phyloP scores from a whole-genome alignment of 1,284 basidiomycete species.

The Boletus holoroseus region DNA sequence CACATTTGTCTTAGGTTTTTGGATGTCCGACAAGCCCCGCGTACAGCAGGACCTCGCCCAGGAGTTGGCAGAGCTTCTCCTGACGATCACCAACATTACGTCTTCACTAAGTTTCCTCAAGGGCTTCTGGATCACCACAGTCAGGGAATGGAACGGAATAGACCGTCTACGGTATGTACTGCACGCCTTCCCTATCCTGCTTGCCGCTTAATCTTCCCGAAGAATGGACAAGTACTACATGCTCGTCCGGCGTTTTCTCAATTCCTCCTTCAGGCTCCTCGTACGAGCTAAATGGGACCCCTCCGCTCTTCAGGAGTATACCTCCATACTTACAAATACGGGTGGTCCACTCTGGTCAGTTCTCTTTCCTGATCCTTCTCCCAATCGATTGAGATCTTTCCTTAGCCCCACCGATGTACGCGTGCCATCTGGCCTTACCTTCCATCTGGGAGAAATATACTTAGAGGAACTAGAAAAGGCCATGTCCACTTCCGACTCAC shows the following conservation, averaged over 20 bases:
- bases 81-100: conserved; percentile 57
- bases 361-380: background rate
- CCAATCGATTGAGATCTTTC: conserved; percentile 4
- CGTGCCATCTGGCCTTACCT: conserved; percentile 75
- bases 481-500: conserved; percentile 29
- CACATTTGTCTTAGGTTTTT: conserved; percentile 64
- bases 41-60: conserved; percentile 90
- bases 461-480: conserved; percentile 86
- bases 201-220: conserved; percentile 8
- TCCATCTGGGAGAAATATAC: conserved; percentile 88
- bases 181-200: background rate
- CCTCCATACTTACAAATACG: conserved; percentile 54
- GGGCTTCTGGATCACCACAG: conserved; percentile 87
- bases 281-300: conserved; percentile 66
- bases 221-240: conserved; percentile 98
- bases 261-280: conserved; percentile 79
- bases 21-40: conserved; percentile 99
- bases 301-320: conserved; percentile 54
- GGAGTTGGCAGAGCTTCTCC: conserved; percentile 77
- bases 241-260: conserved; percentile 85
- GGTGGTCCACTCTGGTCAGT: conserved; percentile 78
- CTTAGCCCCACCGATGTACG: conserved; percentile 65
- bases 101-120: conserved; percentile 73
- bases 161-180: conserved; percentile 74
- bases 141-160: conserved; percentile 89